A percentile compares a stretch with the other conserved stretches of the same genome.
Conservation (phyloP, 208 protist species). For the Leishmania aethiopica region DNA sequence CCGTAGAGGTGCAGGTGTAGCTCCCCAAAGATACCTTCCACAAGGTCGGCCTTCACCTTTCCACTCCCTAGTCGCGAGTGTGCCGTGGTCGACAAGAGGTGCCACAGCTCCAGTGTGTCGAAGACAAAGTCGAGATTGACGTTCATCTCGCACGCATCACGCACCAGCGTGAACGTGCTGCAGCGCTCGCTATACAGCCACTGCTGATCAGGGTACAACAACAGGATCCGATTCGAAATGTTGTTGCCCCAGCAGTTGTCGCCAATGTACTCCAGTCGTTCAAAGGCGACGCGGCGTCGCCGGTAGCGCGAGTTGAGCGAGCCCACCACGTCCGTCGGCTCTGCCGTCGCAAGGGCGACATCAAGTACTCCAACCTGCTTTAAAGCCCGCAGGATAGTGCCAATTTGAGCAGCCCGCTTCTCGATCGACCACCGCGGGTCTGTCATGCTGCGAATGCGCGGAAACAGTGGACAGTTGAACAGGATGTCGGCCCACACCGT, state of each 20-base stretch:
- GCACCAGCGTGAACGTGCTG: slow-evolving; percentile 62
- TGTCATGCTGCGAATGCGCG: slow-evolving; percentile 47
- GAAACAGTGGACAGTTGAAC: slow-evolving; percentile 48
- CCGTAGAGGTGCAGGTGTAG: slow-evolving; percentile 61
- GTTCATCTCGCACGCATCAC: slow-evolving; percentile 86
- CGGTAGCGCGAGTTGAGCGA: slow-evolving; percentile 14
- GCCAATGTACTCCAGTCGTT: slow-evolving; percentile 87
- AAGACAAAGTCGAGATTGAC: slow-evolving; percentile 79
- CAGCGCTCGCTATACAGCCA: slow-evolving; percentile 75
- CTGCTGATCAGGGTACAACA: slow-evolving; percentile 76
- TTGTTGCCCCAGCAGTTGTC: slow-evolving; percentile 77
- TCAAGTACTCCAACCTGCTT: slow-evolving; percentile 58
- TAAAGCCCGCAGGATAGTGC: slow-evolving; percentile 41
- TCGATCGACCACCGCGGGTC: slow-evolving; percentile 50
- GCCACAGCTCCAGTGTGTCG: slow-evolving; percentile 62
- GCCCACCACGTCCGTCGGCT: slow-evolving; percentile 2
- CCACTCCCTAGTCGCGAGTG: slow-evolving; percentile 36
- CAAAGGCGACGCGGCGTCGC: slow-evolving; percentile 75
- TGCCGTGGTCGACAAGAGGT: slow-evolving; percentile 32
- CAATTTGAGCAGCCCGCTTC: slow-evolving; percentile 50
- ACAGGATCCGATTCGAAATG: slow-evolving; percentile 67
- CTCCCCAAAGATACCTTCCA: slow-evolving; percentile 82
- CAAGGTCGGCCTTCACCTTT: slow-evolving; percentile 84
- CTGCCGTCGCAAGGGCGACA: slow-evolving; percentile 41
- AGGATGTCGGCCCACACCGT: slow-evolving; percentile 70